Conservation (phyloP, 148 eudicot genomes). For the Oxyria digyna region DNA sequence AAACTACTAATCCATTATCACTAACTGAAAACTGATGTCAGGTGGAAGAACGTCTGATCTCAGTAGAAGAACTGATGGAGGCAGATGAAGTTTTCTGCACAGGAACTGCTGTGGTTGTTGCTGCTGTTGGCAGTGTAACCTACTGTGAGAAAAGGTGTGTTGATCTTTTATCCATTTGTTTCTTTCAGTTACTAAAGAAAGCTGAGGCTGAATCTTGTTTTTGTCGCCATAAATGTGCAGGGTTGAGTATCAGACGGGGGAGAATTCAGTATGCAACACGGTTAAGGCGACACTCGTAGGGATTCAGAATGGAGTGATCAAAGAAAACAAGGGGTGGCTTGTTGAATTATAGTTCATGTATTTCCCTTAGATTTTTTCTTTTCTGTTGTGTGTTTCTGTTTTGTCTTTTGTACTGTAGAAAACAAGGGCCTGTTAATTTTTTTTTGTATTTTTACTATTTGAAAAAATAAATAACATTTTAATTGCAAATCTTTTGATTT, state of each 20-base stretch:
- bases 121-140: conserved; percentile 65
- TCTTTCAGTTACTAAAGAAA: not conserved
- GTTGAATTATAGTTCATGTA: conserved; percentile 26
- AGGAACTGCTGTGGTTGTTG: conserved; percentile 70
- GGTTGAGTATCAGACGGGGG: conserved; percentile 35
- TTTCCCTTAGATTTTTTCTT: not conserved
- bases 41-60: conserved; percentile 69
- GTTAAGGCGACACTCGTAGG: conserved; percentile 32
- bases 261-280: conserved; percentile 22
- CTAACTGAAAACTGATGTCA: conserved; percentile 9
- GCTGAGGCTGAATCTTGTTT: not conserved
- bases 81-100: conserved; percentile 93
- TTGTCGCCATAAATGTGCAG: conserved; percentile 24
- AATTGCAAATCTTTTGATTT: too few relatives aligned
- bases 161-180: not conserved
- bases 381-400: too few relatives aligned
- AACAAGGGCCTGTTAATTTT: too few relatives aligned
- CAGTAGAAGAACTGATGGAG: conserved; percentile 55
- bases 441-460: too few relatives aligned
- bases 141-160: conserved; percentile 46
- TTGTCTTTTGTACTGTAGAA: too few relatives aligned
- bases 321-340: conserved; percentile 74
- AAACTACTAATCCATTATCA: too few relatives aligned
- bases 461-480: too few relatives aligned
- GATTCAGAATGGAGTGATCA: conserved; percentile 45